These are phyloP conservation scores for Eutypa lata DNA, from an alignment of 2,329 filamentous ascomycete genomes.

Conservation along the genomic window DNA sequence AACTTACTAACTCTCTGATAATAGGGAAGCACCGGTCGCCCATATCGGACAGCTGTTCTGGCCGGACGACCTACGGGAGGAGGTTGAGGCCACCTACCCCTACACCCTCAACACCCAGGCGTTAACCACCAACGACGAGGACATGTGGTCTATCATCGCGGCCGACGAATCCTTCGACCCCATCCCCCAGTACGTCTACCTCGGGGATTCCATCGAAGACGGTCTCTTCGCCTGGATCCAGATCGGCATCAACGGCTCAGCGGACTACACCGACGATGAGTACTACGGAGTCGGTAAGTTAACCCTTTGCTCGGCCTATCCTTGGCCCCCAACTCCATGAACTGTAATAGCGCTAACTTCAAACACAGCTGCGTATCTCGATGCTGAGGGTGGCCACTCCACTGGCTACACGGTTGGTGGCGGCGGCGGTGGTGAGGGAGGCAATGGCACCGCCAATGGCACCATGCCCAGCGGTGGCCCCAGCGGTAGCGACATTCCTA, in stretches of 20 bases:
- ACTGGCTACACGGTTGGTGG: constrained; percentile 10
- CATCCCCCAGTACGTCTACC: constrained; percentile 49
- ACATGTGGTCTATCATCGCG: constrained; percentile 29
- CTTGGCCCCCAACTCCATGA: too few relatives aligned
- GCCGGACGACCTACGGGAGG: constrained; percentile 25
- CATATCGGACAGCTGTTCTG: constrained; percentile 33
- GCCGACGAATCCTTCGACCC: constrained; percentile 36
- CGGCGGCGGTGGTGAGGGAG: constrained; percentile 3
- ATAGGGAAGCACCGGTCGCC: constrained; percentile 21
- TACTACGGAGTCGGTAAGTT: constrained; percentile 21
- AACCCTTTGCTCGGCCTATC: background rate
- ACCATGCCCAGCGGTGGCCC: constrained; percentile 11
- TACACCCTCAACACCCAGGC: constrained; percentile 27
- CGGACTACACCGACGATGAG: constrained; percentile 24
- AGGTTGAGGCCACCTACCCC: constrained; percentile 26
- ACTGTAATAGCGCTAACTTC: background rate
- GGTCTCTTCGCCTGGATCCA: constrained; percentile 48
- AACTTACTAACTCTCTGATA: background rate
- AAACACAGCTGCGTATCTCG: constrained; percentile 19
- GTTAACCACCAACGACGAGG: constrained; percentile 29
- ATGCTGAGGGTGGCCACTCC: constrained; percentile 25
- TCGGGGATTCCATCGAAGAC: constrained; percentile 45
- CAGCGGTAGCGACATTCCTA: background rate
- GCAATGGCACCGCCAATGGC: constrained; percentile 19
- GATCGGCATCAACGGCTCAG: constrained; percentile 41